Percentiles rank a stretch among this genome's conserved stretches.
Conservation (phyloP, 495 filamentous ascomycete genomes). For the Poronia punctata region DNA sequence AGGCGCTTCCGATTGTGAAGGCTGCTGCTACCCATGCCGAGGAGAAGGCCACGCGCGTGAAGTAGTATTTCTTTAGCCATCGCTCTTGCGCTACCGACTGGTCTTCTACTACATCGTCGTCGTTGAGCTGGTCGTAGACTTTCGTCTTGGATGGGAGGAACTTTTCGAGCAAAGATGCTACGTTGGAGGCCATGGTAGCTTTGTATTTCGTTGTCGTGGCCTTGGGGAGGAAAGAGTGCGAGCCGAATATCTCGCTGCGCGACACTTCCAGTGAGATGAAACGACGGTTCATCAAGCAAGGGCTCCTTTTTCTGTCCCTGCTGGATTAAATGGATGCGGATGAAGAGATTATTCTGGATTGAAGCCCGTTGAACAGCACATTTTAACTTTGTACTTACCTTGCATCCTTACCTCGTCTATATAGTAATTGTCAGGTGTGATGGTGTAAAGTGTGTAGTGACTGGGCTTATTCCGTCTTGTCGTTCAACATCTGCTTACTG, state of each 20-base stretch:
- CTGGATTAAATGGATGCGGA: too few species aligned
- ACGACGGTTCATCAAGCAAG: slow-evolving; percentile 10
- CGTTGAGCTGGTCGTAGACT: slow-evolving; percentile 8
- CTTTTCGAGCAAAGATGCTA: slow-evolving; percentile 6
- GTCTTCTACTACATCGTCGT: not conserved
- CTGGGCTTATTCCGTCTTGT: too few species aligned
- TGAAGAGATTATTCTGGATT: too few species aligned
- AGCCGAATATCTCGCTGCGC: slow-evolving; percentile 6
- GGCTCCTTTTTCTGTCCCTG: too few species aligned
- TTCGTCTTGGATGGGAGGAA: slow-evolving; percentile 3
- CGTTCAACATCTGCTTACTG: too few species aligned
- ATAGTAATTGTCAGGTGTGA: too few species aligned
- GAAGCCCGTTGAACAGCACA: too few species aligned
- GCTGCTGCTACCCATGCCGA: slow-evolving; percentile 7
- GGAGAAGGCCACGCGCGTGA: slow-evolving; percentile 4
- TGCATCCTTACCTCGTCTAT: too few species aligned
- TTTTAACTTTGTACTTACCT: too few species aligned
- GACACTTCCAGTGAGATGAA: slow-evolving; percentile 4
- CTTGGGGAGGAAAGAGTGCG: slow-evolving; percentile 3
- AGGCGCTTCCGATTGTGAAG: slow-evolving; percentile 6
- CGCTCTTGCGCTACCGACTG: not conserved
- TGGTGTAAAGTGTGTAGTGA: too few species aligned
- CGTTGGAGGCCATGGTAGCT: slow-evolving; percentile 7
- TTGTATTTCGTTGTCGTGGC: not conserved
- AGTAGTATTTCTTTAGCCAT: slow-evolving; percentile 12